Base-by-base conservation (phyloP, 257 asterid genomes). In the Capsicum baccatum region DNA sequence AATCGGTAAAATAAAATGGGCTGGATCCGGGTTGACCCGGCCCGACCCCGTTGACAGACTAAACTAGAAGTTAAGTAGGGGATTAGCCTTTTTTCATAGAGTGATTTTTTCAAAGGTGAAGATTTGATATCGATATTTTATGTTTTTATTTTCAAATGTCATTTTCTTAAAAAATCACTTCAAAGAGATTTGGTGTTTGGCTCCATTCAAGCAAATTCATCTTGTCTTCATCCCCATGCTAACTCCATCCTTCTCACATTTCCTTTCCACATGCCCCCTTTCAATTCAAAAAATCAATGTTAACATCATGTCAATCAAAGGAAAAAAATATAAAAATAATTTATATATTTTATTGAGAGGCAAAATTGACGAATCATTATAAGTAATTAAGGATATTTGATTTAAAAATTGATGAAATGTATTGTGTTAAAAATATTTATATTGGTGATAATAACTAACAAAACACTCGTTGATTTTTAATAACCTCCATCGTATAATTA, bases 101-200 rank as follows among this genome's bases (percentile, higher is more conserved):
- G 2, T 73, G 12, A 52, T 21, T 6, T 76, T 21, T 52, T 76
- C 62, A 76, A 76, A 76, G 12, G 14, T 48, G 62, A 74, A 73
- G 80, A 73, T 47, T 73, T 10, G 11, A 47, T 48, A 26, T 48
- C 39, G 6, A 73, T 11, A 15, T 73, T 73, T 73, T 26, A 26
- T 26, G 26, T 26, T 26, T 26, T 26, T 0, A 26, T 71, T 71
- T 37, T 37, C 44, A 76, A 76, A 76, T 26, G 63, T 52, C 81
- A 76, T 50, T 50, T 74, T 76, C n/a, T 15, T 3, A 48, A 39
- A 37, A 50, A 13, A 13, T 76, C 63, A 76, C 12, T 3, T 9
- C 63, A 21, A 19, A 54, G 9, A 54, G 58, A 50, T 76, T 52
- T 52, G 81, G 63, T 21, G 62, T 26, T 76, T 76, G 81, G 81